phyloP scores from a whole-genome alignment of 495 filamentous ascomycete genomes.

The Podospora pseudoanserina region DNA sequence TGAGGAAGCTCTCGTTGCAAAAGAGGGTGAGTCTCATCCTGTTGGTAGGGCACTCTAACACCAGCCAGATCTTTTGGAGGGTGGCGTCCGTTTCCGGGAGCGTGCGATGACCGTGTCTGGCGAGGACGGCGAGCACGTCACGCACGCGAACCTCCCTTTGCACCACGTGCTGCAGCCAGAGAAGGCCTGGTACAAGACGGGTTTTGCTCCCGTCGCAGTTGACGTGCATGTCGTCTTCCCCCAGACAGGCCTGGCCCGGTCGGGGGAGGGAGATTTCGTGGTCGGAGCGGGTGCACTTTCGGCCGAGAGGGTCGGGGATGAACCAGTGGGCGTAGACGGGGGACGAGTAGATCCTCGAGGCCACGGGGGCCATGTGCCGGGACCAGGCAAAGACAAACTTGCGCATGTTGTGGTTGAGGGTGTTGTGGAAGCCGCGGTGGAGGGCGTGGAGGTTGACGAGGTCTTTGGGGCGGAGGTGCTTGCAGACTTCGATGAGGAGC shows the following conservation, averaged over 20 bases:
- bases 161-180: constrained; percentile 32
- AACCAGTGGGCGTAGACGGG: constrained; percentile 44
- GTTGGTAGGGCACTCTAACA: constrained; percentile 58
- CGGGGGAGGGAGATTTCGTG: constrained; percentile 16
- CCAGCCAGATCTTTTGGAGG: constrained; percentile 62
- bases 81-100: constrained; percentile 40
- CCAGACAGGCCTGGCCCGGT: constrained; percentile 8
- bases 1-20: constrained; percentile 46
- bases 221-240: neutral
- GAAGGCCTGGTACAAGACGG: constrained; percentile 29
- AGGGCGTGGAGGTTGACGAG: constrained; percentile 56
- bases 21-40: constrained; percentile 47
- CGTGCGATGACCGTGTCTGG: constrained; percentile 48
- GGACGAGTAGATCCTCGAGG: constrained; percentile 49
- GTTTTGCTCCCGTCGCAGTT: constrained; percentile 8
- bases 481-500: constrained; percentile 48
- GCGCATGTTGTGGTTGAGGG: constrained; percentile 45
- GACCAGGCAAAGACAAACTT: constrained; percentile 33
- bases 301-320: constrained; percentile 44
- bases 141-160: constrained; percentile 32
- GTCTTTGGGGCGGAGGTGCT: constrained; percentile 46
- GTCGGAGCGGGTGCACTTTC: constrained; percentile 24
- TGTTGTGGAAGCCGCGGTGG: constrained; percentile 52
- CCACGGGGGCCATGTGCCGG: constrained; percentile 38
- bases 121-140: constrained; percentile 55